These are phyloP conservation scores for Colletotrichum liriopes DNA, from an alignment of 2,329 filamentous ascomycete species.

Conservation along the genomic window DNA sequence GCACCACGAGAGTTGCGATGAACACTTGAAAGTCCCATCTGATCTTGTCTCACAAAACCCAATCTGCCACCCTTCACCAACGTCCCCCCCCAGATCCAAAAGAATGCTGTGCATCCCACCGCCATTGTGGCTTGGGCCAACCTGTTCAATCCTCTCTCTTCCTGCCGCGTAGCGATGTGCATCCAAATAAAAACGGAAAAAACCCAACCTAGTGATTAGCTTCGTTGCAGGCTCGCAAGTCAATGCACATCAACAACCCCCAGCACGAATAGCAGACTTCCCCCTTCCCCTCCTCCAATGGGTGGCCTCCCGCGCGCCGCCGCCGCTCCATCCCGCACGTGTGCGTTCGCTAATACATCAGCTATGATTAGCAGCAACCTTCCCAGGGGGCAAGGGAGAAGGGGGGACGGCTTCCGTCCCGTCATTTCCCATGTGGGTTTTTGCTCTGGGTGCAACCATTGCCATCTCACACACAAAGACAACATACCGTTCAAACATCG, in stretches of 20 bases:
- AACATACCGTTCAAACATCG: neutral
- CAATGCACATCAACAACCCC: neutral
- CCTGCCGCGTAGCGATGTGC: too few relatives aligned
- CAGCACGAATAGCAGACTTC: neutral
- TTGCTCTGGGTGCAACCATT: neutral
- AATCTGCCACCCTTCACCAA: too few relatives aligned
- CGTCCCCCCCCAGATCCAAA: neutral
- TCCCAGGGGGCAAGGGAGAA: neutral
- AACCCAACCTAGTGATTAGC: too few relatives aligned
- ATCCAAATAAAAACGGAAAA: too few relatives aligned
- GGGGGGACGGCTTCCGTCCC: neutral
- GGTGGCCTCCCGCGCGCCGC: neutral
- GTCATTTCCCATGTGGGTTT: constrained; percentile 11
- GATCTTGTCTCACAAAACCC: too few relatives aligned
- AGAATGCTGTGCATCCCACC: too few relatives aligned
- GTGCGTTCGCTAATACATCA: constrained; percentile 4
- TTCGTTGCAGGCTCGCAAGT: too few relatives aligned
- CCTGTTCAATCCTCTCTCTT: too few relatives aligned
- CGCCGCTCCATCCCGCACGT: constrained; percentile 4
- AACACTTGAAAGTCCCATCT: too few relatives aligned
- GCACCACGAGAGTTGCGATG: too few relatives aligned
- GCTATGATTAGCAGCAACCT: constrained; percentile 8
- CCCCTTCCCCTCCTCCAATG: neutral
- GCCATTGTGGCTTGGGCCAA: too few relatives aligned
- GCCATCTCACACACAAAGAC: neutral